Conservation (phyloP, 192 early-diverging fungal species). For the Coemansia sp. region DNA sequence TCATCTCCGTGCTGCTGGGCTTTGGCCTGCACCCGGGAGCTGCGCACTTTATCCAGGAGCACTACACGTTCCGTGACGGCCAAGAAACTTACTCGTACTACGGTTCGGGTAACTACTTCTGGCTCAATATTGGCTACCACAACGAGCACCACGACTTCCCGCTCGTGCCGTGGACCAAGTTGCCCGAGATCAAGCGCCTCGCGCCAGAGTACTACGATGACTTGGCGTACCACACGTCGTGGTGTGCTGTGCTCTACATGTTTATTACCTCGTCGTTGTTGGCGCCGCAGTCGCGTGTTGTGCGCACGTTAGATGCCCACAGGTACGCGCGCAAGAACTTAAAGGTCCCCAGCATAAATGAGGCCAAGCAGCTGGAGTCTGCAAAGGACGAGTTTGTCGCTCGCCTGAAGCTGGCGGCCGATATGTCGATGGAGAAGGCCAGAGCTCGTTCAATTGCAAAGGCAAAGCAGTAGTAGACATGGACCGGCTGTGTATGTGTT, state of each 20-base stretch:
- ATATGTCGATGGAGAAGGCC: slow-evolving; percentile 51
- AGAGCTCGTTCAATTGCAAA: slow-evolving; percentile 30
- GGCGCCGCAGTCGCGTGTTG: slow-evolving; percentile 83
- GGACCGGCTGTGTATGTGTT: slow-evolving; percentile 4
- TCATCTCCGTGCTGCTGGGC: slow-evolving; percentile 74
- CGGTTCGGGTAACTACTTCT: slow-evolving; percentile 80
- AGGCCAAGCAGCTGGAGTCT: slow-evolving; percentile 27
- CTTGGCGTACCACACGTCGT: slow-evolving; percentile 81
- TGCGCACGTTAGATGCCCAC: slow-evolving; percentile 70
- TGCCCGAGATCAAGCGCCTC: slow-evolving; percentile 75
- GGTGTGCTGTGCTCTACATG: slow-evolving; percentile 80
- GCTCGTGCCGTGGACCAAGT: slow-evolving; percentile 81
- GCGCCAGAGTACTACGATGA: slow-evolving; percentile 92
- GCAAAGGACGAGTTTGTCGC: slow-evolving; percentile 40
- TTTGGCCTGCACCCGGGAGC: slow-evolving; percentile 90
- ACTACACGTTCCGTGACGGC: slow-evolving; percentile 91
- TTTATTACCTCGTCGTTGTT: slow-evolving; percentile 75
- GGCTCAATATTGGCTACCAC: slow-evolving; percentile 96
- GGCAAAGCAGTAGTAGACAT: slow-evolving; percentile 1
- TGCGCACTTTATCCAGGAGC: slow-evolving; percentile 97
- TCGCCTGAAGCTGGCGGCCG: slow-evolving; percentile 45
- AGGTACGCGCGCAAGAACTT: slow-evolving; percentile 72
- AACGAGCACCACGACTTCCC: slow-evolving; percentile 99
- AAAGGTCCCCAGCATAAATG: slow-evolving; percentile 33
- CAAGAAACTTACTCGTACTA: slow-evolving; percentile 99